Base-by-base conservation (phyloP, 2,329 filamentous ascomycete species). In the Fusarium decemcellulare region DNA sequence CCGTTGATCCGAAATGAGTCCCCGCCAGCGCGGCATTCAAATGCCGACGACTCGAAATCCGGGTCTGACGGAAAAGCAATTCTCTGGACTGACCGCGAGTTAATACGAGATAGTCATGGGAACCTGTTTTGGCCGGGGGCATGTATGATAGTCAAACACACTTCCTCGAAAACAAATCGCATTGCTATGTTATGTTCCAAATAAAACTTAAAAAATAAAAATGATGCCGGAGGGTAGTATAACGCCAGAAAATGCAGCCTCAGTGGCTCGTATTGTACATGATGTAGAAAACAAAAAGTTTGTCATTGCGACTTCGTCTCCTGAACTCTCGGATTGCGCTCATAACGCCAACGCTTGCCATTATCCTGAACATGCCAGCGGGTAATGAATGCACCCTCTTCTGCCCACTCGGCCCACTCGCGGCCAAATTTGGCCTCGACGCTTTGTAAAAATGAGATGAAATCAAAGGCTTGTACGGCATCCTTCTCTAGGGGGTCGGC, bases 321-420 rank as follows among this genome's bases (percentile, higher is more conserved):
- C 47, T 36, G 8, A 18, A 50, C 47, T 36, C 36, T 50, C 30
- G 30, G 30, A 36, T 50, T 36, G 47, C 47, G 47, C 30, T 50
- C 30, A 50, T 50, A 50, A 50, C 47, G 47, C 47, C 47, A 50
- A 36, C 47, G 47, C 30, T 50, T 50, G n/a, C 47, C 36, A 12
- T 50, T 50, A 36, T 50, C 47, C 47, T 50, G 47, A 50, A 50
- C 47, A 36, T 50, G 47, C 54, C 54, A 57, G 15, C 54, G 54
- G 10, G 32, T 50, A 6, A 40, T 8, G 16, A 57, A 57, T 10
- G 54, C 54, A 30, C 40, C 54, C 42, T 57, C 39, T 27, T 57
- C 54, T 8, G 72, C 71, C 73, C 72, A 76, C 34, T 77, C 71
- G 37, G 74, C 69, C 63, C 63, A 18, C 51, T 62, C 15, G 65